Percentiles rank a stretch among this genome's conserved stretches.
phyloP scores from a whole-genome alignment of 192 early-diverging fungal genomes.

The Backusella sp. region DNA sequence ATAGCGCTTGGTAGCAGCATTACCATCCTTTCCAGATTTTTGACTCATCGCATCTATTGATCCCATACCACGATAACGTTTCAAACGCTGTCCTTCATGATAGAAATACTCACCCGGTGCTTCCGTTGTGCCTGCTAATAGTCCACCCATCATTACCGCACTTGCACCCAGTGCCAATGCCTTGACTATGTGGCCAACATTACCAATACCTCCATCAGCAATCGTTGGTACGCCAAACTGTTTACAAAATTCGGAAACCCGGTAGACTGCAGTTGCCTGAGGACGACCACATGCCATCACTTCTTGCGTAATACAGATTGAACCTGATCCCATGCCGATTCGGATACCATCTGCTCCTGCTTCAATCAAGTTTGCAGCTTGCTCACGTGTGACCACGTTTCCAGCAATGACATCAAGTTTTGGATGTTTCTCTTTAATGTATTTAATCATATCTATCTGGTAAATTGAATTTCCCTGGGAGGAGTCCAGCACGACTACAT shows the following conservation, averaged over 20 bases:
- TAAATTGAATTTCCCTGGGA: conserved; percentile 92
- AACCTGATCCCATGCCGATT: conserved; percentile 97
- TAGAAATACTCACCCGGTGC: conserved; percentile 98
- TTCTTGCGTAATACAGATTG: conserved; percentile 98
- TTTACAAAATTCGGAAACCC: conserved; percentile 91
- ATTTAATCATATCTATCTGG: conserved; percentile 95
- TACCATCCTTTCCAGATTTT: conserved; percentile 56
- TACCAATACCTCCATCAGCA: conserved; percentile 96
- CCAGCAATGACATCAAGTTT: conserved; percentile 90
- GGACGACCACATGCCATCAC: conserved; percentile 99
- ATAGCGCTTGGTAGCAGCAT: conserved; percentile 87
- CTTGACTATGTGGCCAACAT: conserved; percentile 98
- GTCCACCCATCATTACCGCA: conserved; percentile 98
- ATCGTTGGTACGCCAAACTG: conserved; percentile 95
- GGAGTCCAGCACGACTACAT: conserved; percentile 95
- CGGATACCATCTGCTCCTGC: conserved; percentile 95
- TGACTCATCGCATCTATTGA: conserved; percentile 95
- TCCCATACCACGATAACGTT: conserved; percentile 99
- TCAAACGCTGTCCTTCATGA: conserved; percentile 94
- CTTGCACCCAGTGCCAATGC: conserved; percentile 92
- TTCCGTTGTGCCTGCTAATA: conserved; percentile 94
- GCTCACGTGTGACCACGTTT: conserved; percentile 96
- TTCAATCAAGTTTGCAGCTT: conserved; percentile 85
- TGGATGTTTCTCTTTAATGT: conserved; percentile 85
- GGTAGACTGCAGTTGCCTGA: conserved; percentile 95